phyloP scores from a whole-genome alignment of 2,329 filamentous ascomycete genomes.

The Blastomyces silverae region DNA sequence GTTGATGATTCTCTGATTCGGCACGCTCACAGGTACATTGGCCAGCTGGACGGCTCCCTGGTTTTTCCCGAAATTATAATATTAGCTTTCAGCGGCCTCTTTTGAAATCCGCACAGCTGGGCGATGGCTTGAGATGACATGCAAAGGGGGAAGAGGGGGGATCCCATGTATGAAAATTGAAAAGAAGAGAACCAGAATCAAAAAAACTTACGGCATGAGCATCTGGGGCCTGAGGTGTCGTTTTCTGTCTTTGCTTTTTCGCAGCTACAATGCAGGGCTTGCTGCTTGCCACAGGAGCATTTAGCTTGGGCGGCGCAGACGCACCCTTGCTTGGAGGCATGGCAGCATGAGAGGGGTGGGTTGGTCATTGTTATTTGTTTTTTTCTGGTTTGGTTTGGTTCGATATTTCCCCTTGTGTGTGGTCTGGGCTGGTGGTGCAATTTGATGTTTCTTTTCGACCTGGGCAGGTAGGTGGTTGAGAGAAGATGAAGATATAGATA shows the following conservation, averaged over 20 bases:
- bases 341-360: constrained; percentile 52
- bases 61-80: background rate
- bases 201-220: constrained; percentile 63
- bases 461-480: too few relatives aligned
- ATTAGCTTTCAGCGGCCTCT: constrained; percentile 7
- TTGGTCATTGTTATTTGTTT: constrained; percentile 36
- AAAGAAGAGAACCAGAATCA: constrained; percentile 16
- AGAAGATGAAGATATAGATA: too few relatives aligned
- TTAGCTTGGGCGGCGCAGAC: constrained; percentile 54
- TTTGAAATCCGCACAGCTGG: too few relatives aligned
- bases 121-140: background rate
- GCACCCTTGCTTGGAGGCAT: constrained; percentile 50
- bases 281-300: constrained; percentile 86
- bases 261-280: constrained; percentile 80
- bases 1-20: constrained; percentile 58
- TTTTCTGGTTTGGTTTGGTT: background rate
- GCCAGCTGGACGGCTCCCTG: constrained; percentile 65
- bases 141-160: background rate
- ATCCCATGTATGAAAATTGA: background rate
- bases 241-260: constrained; percentile 72
- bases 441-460: too few relatives aligned
- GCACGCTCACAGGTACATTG: constrained; percentile 75
- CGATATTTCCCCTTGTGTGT: background rate
- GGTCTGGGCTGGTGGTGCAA: too few relatives aligned
- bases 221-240: constrained; percentile 61